These are phyloP conservation scores for Colletotrichum lupini DNA, from an alignment of 2,329 filamentous ascomycete genomes.

Conservation along the genomic window DNA sequence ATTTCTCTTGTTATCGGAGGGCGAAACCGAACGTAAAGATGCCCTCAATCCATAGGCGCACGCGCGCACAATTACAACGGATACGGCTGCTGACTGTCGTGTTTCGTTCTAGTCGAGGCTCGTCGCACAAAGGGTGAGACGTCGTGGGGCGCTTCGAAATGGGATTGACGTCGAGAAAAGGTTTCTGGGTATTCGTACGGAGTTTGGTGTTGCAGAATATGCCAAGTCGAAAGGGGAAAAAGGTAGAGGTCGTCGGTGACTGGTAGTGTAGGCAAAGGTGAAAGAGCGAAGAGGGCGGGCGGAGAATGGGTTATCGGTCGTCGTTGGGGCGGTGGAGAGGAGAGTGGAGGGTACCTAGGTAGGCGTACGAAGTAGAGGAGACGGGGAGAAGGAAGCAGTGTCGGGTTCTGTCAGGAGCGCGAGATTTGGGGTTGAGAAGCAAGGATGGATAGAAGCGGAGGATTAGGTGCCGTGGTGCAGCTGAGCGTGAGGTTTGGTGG, in stretches of 20 bases:
- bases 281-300: neutral
- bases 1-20: neutral
- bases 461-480: neutral
- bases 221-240: neutral
- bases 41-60: neutral
- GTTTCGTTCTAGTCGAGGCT: conserved; percentile 1
- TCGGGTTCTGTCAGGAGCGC: neutral
- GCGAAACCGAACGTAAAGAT: neutral
- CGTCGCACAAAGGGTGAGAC: neutral
- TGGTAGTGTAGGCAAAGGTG: neutral
- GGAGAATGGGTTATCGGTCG: neutral
- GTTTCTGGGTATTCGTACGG: neutral
- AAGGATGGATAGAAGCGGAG: neutral
- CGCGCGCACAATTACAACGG: neutral
- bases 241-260: neutral
- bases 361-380: neutral
- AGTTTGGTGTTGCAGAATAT: neutral
- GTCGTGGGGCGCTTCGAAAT: neutral
- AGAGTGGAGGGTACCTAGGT: neutral
- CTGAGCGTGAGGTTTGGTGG: no score
- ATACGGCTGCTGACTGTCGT: conserved; percentile 1
- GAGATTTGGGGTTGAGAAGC: neutral
- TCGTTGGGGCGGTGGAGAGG: neutral
- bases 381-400: neutral
- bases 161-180: neutral